Evolutionary conservation across 805 yeast species (phyloP), one percentile per base, ranked within the genome.

Genomic region (Ogataea salicorniae): DNA sequence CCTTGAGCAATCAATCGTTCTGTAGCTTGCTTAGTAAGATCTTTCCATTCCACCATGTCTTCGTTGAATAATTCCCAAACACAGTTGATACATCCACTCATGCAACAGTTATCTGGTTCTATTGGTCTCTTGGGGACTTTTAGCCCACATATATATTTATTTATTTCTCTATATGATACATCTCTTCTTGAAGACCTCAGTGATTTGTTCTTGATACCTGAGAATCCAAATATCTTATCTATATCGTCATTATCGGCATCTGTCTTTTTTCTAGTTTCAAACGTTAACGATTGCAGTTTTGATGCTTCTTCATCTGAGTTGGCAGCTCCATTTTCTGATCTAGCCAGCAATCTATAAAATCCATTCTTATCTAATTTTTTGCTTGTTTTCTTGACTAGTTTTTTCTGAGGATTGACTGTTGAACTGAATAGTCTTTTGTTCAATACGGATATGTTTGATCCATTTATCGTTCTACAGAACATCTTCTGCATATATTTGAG

Each of bases 11-110:
- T 55, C 43, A 79, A 61, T 15, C 55, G 58, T 6, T 54, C 41
- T 0, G 75, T 85, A 0, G 96, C 97, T 47, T 72, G 63, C 36
- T 66, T 67, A 17, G 95, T 71, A 58, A 72, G 67, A 1, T 52
- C 61, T 58, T 81, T 80, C 96, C 97, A 94, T 34, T 88, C 88
- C 52, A 80, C 83, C 43, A 91, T 59, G 62, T 94, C 98, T 45
- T 92, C 97, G 54, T 85, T 83, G 63, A 80, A 92, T 46, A 87
- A 69, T 58, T 91, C 97, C 98, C 98, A 94, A 2, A 92, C 98
- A 66, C 99, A 92, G 66, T 92, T 90, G 31, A 88, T 82, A 66
- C 99, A 92, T 1, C 99, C 99, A 48, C 94, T 83, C 96, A 90
- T 90, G 66, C 99, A 92, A 65, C 99, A 92, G 64, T 92, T 90